Conservation (phyloP, 2,329 filamentous ascomycete species). For the Dactylonectria macrodidyma region DNA sequence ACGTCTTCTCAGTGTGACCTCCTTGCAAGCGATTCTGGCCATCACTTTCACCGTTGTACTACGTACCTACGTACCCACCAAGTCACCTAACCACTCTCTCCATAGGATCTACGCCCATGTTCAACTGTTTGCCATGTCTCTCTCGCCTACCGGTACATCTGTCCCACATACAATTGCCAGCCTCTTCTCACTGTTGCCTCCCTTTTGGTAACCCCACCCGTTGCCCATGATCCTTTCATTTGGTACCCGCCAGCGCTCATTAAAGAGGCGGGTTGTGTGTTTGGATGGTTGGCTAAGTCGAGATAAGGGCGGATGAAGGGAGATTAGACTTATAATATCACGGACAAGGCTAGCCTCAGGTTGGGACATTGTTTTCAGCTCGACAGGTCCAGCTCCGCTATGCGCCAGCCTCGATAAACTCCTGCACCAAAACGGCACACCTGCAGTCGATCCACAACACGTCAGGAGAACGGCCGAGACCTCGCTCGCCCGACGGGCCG, state of each 20-base stretch:
- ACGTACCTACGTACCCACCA: neutral
- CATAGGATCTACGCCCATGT: neutral
- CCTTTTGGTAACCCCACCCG: constrained; percentile 7
- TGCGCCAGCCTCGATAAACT: constrained; percentile 24
- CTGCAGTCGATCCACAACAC: constrained; percentile 19
- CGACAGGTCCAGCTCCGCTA: constrained; percentile 21
- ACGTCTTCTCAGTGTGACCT: neutral
- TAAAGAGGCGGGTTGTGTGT: neutral
- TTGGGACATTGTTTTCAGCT: constrained; percentile 34
- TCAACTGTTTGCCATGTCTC: constrained; percentile 11
- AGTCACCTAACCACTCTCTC: too few species aligned
- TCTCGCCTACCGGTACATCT: constrained; percentile 10
- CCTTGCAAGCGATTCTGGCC: constrained; percentile 13
- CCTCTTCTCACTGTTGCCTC: neutral
- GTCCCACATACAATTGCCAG: constrained; percentile 14
- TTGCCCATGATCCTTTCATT: constrained; percentile 4
- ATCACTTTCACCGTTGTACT: constrained; percentile 1
- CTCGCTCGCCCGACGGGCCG: neutral
- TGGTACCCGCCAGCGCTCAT: neutral
- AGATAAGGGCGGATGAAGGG: neutral
- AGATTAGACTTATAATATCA: constrained; percentile 2
- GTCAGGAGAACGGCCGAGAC: constrained; percentile 25
- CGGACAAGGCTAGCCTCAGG: constrained; percentile 17
- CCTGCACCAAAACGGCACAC: neutral
- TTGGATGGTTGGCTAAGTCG: neutral